Percentiles rank a stretch among this genome's conserved stretches.
Conservation (phyloP, 2,329 filamentous ascomycete species). For the Penicillium sp. region DNA sequence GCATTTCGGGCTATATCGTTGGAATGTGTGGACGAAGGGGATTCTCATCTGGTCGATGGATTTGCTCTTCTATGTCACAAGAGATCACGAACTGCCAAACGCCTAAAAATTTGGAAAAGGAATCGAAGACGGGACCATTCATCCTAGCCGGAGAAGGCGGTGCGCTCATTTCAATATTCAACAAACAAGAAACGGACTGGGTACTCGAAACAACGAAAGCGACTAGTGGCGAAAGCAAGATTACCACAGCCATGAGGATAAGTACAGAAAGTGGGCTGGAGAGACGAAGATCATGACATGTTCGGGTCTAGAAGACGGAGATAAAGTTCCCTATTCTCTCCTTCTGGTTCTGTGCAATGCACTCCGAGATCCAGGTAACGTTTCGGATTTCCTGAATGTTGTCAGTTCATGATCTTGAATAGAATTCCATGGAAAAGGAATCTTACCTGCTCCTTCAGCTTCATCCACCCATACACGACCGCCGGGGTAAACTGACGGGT, state of each 20-base stretch:
- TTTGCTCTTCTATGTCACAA: constrained; percentile 31
- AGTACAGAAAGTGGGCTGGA: constrained; percentile 17
- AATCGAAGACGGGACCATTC: constrained; percentile 17
- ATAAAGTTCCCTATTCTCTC: constrained; percentile 99
- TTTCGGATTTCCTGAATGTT: constrained; percentile 85
- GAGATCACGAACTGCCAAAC: constrained; percentile 24
- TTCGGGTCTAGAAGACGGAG: constrained; percentile 73
- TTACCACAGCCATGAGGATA: constrained; percentile 18
- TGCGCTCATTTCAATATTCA: constrained; percentile 30
- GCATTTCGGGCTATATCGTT: not conserved
- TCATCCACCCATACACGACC: constrained; percentile 97
- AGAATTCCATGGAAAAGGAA: not conserved
- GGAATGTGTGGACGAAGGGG: constrained; percentile 1
- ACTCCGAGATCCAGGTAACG: constrained; percentile 99
- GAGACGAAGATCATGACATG: constrained; percentile 12
- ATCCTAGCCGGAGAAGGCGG: constrained; percentile 19
- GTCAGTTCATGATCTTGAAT: constrained; percentile 24
- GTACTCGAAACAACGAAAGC: constrained; percentile 30
- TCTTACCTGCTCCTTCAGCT: constrained; percentile 89
- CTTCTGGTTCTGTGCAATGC: constrained; percentile 99
- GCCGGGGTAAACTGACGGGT: constrained; percentile 93
- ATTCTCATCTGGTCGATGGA: constrained; percentile 13
- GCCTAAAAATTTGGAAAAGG: constrained; percentile 22
- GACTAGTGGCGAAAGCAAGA: constrained; percentile 15
- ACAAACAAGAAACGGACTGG: constrained; percentile 28